Conservation (phyloP, 2,329 filamentous ascomycete species). For the Hirsutella rhossiliensis region DNA sequence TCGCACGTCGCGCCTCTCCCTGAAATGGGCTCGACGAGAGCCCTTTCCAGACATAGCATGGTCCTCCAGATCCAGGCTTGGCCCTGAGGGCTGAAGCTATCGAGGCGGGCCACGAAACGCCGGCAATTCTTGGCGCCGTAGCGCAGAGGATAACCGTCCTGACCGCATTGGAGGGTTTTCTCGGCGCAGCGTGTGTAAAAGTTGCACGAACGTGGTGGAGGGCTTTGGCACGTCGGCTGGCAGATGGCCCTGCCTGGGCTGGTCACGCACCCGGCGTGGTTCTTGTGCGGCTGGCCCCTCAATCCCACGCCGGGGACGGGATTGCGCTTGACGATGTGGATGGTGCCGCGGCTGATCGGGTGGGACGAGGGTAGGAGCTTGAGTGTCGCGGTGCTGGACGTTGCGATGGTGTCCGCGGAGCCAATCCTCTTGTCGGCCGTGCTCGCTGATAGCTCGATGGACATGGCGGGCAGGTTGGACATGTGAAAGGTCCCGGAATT, state of each 20-base stretch:
- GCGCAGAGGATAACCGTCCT: slow-evolving; percentile 1
- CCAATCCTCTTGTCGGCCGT: too few relatives aligned
- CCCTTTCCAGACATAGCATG: slow-evolving; percentile 4
- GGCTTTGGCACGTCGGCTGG: slow-evolving; percentile 2
- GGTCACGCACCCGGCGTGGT: not conserved
- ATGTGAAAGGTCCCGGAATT: not conserved
- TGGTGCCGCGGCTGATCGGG: not conserved
- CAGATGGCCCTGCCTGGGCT: slow-evolving; percentile 1
- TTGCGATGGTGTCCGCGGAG: not conserved
- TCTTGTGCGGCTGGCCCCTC: not conserved
- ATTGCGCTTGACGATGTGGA: not conserved
- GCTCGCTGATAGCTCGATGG: not conserved
- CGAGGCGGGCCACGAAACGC: not conserved
- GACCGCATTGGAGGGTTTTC: slow-evolving; percentile 1
- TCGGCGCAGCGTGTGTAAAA: slow-evolving; percentile 4
- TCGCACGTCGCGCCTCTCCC: slow-evolving; percentile 3
- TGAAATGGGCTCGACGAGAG: slow-evolving; percentile 1
- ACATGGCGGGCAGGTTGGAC: not conserved
- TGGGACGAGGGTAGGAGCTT: not conserved
- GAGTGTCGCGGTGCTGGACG: not conserved
- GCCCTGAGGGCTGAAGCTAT: not conserved
- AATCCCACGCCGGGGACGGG: not conserved
- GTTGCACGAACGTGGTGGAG: slow-evolving; percentile 2
- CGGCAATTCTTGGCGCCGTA: slow-evolving; percentile 1
- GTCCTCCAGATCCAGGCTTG: slow-evolving; percentile 3